A percentile compares a stretch with the other conserved stretches of the same genome.
Conservation (phyloP, 805 yeast genomes). For the Starmerella vaccinii region DNA sequence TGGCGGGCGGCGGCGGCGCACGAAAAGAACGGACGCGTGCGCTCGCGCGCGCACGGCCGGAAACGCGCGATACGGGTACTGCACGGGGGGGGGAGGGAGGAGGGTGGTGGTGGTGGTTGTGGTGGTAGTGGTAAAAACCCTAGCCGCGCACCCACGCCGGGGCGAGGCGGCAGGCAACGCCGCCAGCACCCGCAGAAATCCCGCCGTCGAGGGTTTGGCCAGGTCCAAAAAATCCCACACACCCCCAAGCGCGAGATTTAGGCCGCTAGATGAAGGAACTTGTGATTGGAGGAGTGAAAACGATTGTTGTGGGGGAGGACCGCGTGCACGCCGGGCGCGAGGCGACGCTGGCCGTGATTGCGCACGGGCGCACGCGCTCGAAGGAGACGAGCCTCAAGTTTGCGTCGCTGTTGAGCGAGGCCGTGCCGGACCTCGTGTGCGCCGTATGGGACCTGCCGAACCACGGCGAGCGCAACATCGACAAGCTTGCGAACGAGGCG, state of each 20-base stretch:
- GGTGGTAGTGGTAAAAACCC: no score
- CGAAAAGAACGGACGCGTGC: no score
- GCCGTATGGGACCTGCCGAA: conserved; percentile 46
- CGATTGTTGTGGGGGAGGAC: conserved; percentile 37
- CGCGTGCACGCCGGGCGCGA: conserved; percentile 13
- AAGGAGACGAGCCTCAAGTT: conserved; percentile 35
- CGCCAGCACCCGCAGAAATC: not conserved
- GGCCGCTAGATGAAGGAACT: conserved; percentile 12
- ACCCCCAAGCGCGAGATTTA: not conserved
- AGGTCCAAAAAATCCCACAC: not conserved
- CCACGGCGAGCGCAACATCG: conserved; percentile 43
- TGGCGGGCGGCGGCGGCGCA: no score
- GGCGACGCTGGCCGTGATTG: conserved; percentile 37
- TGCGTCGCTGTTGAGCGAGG: conserved; percentile 27
- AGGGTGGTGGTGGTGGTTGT: not conserved
- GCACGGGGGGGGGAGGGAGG: not conserved
- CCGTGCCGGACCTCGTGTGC: conserved; percentile 30
- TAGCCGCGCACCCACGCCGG: not conserved
- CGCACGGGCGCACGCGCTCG: conserved; percentile 40
- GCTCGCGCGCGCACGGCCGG: no score
- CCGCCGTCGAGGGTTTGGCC: not conserved
- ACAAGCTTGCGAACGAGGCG: conserved; percentile 31
- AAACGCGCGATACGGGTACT: no score
- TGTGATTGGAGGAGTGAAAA: conserved; percentile 39
- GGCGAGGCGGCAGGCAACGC: not conserved